A percentile compares a stretch with the other conserved stretches of the same genome.
phyloP scores from a whole-genome alignment of 441 rosid genomes.

The Populus hybrid region DNA sequence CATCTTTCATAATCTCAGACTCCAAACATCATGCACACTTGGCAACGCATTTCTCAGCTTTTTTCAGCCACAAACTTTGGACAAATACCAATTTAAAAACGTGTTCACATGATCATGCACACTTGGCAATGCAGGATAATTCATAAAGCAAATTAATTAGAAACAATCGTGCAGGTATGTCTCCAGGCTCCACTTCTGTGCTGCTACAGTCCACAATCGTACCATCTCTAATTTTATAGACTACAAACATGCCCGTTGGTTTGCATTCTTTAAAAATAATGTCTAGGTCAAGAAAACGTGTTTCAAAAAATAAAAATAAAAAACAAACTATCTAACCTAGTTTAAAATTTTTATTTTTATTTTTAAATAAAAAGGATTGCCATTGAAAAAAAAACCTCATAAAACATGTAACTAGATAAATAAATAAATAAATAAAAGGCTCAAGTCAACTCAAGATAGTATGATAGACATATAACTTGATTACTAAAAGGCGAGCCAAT shows the following conservation, averaged over 20 bases:
- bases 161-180: not conserved
- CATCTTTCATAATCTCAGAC: conserved; percentile 6
- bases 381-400: too few species aligned
- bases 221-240: not conserved
- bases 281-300: too few species aligned
- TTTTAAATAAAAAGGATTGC: too few species aligned
- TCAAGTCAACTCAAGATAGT: too few species aligned
- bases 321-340: too few species aligned
- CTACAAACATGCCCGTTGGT: not conserved
- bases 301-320: too few species aligned
- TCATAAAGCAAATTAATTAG: not conserved
- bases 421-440: accelerated
- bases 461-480: too few species aligned
- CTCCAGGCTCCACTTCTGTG: conserved; percentile 7
- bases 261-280: too few species aligned
- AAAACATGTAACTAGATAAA: too few species aligned
- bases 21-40: not conserved
- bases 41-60: conserved; percentile 1
- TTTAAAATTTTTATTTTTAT: too few species aligned
- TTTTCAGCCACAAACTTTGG: conserved; percentile 6
- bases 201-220: conserved; percentile 6
- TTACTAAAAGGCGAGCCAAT: too few species aligned
- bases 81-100: not conserved
- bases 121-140: not conserved
- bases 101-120: not conserved